Percentiles rank a stretch among this genome's conserved stretches.
Conservation (phyloP, 2,329 filamentous ascomycete genomes). For the Zalaria obscura region DNA sequence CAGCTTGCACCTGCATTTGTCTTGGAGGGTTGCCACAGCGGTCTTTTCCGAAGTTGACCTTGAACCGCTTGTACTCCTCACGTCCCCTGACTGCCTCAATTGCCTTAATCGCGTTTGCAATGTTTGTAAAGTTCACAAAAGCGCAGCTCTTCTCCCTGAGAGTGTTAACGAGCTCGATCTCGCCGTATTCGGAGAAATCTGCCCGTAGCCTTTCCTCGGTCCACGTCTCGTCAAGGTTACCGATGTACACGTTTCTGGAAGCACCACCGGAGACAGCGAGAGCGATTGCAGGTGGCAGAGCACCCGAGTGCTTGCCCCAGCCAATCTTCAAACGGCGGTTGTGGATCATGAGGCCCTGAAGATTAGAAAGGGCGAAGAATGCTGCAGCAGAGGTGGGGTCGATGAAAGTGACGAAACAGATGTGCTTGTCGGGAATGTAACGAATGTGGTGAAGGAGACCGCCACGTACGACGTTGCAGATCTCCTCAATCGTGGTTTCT, state of each 20-base stretch:
- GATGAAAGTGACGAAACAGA: conserved; percentile 99
- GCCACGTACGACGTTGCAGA: conserved; percentile 95
- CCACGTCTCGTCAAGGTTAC: conserved; percentile 95
- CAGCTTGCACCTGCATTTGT: conserved; percentile 51
- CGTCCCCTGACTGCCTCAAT: conserved; percentile 91
- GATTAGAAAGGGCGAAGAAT: conserved; percentile 93
- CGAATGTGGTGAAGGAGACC: conserved; percentile 94
- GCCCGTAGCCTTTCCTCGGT: conserved; percentile 89
- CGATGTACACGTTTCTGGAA: conserved; percentile 96
- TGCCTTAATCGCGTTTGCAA: conserved; percentile 98
- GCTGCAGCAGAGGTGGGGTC: conserved; percentile 94
- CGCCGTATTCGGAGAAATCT: conserved; percentile 93
- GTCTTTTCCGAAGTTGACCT: conserved; percentile 99
- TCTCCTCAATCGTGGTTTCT: conserved; percentile 97
- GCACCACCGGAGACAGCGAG: conserved; percentile 91
- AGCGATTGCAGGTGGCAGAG: conserved; percentile 87
- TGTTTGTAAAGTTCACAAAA: conserved; percentile 99
- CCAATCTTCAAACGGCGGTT: conserved; percentile 96
- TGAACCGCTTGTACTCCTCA: conserved; percentile 96
- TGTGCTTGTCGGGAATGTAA: conserved; percentile 99
- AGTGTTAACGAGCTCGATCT: conserved; percentile 95
- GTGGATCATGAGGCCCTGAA: conserved; percentile 98
- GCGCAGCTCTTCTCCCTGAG: conserved; percentile 97
- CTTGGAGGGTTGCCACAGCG: conserved; percentile 91
- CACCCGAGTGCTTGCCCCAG: conserved; percentile 98